These are phyloP conservation scores for Citrus glauca DNA, from an alignment of 345 rosid genomes.

Conservation along the genomic window DNA sequence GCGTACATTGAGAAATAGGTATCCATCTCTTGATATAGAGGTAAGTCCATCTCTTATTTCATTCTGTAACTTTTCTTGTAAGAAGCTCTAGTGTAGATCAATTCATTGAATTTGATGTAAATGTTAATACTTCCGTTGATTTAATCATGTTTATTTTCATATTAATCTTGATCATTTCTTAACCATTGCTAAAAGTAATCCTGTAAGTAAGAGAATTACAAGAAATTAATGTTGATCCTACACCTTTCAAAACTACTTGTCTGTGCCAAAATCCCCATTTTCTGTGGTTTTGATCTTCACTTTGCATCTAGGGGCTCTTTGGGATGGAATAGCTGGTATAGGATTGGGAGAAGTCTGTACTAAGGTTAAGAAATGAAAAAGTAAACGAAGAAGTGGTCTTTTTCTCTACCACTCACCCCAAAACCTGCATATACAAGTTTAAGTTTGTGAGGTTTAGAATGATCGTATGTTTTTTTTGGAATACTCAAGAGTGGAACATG, in stretches of 20 bases:
- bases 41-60: slow-evolving; percentile 25
- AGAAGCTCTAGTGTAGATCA: not conserved
- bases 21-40: slow-evolving; percentile 85
- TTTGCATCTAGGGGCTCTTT: not conserved
- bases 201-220: not conserved
- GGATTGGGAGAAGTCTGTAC: not conserved
- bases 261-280: not conserved
- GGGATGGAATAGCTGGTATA: not conserved
- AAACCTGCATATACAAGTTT: not conserved
- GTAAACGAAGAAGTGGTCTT: not conserved
- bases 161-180: not conserved
- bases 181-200: not conserved
- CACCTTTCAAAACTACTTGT: not conserved
- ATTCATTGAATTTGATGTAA: not conserved
- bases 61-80: not conserved
- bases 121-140: not conserved
- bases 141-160: not conserved
- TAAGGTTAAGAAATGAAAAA: not conserved
- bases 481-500: not conserved
- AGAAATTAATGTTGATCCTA: not conserved
- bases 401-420: not conserved
- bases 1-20: slow-evolving; percentile 53
- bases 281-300: not conserved
- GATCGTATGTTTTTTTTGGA: not conserved
- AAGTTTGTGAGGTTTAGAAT: not conserved